phyloP scores from a whole-genome alignment of 306 rosid genomes.

The Mimosa pudica region DNA sequence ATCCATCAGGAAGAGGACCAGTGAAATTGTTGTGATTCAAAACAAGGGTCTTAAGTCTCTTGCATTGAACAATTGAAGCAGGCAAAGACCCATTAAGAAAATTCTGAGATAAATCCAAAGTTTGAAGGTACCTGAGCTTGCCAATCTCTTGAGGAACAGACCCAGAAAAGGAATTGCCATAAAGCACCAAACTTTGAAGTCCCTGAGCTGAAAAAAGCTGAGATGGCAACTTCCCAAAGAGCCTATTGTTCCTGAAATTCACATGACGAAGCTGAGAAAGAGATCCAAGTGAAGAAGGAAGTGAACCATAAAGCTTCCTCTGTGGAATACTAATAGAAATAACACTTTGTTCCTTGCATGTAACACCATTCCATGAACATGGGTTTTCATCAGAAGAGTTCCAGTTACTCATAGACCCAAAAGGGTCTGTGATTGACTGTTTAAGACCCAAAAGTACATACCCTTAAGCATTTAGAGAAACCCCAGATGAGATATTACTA shows the following conservation, averaged over 20 bases:
- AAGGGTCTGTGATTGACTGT: conserved; percentile 70
- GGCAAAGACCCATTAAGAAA: conserved; percentile 80
- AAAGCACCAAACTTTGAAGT: conserved; percentile 89
- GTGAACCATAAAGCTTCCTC: conserved; percentile 73
- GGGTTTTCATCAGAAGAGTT: conserved; percentile 78
- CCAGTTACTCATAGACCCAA: conserved; percentile 74
- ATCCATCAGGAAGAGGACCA: conserved; percentile 65
- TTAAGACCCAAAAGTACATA: conserved; percentile 68
- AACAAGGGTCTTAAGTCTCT: conserved; percentile 71
- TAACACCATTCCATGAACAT: conserved; percentile 89
- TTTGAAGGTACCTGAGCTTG: conserved; percentile 75
- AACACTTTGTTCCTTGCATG: conserved; percentile 79
- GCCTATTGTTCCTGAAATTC: conserved; percentile 78
- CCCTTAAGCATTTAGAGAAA: conserved; percentile 73
- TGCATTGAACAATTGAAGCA: conserved; percentile 60
- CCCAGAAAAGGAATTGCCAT: conserved; percentile 93
- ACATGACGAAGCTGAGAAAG: conserved; percentile 84
- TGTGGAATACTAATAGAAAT: conserved; percentile 85
- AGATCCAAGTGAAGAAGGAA: conserved; percentile 73
- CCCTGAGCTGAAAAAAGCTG: conserved; percentile 77
- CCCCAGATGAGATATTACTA: conserved; percentile 41
- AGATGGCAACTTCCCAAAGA: conserved; percentile 67
- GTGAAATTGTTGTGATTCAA: conserved; percentile 77
- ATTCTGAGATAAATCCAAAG: conserved; percentile 87
- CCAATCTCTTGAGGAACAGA: conserved; percentile 73